Evolutionary conservation across 2,329 filamentous ascomycete species (phyloP).

Genomic region (Didymella exigua): DNA sequence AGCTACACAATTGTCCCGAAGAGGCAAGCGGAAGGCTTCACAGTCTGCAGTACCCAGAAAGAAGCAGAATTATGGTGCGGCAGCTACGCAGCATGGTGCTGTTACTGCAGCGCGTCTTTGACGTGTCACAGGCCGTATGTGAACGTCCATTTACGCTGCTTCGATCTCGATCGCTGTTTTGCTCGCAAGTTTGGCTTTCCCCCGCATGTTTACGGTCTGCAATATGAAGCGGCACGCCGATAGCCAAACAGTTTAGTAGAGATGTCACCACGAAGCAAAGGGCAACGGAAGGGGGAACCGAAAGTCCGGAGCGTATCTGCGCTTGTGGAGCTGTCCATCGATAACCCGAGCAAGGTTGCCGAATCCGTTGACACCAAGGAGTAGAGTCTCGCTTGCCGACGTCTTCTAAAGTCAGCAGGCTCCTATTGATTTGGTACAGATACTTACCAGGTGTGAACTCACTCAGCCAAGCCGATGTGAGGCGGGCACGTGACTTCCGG

Average conservation of each 20-base stretch:
- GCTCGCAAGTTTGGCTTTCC: background rate
- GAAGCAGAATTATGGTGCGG: no score
- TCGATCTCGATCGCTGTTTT: background rate
- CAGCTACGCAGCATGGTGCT: no score
- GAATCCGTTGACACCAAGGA: background rate
- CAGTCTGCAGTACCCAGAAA: no score
- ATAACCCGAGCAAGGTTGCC: slow-evolving; percentile 33
- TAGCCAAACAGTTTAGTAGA: slow-evolving; percentile 29
- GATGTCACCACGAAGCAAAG: slow-evolving; percentile 31
- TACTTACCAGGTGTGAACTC: slow-evolving; percentile 26
- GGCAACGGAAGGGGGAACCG: slow-evolving; percentile 21
- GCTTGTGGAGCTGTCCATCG: slow-evolving; percentile 27
- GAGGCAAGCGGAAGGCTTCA: no score
- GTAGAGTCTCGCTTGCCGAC: background rate
- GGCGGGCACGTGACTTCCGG: slow-evolving; percentile 31
- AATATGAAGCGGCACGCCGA: slow-evolving; percentile 27
- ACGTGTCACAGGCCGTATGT: background rate
- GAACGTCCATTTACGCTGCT: background rate
- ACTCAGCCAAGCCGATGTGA: slow-evolving; percentile 33
- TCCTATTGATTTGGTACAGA: no score
- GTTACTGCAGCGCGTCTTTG: no score
- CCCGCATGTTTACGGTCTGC: slow-evolving; percentile 18
- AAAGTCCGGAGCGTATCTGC: slow-evolving; percentile 26
- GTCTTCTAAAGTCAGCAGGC: background rate
- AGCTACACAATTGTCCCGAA: no score